phyloP scores from a whole-genome alignment of 2,329 filamentous ascomycete species.

The Tolypocladium inflatum region DNA sequence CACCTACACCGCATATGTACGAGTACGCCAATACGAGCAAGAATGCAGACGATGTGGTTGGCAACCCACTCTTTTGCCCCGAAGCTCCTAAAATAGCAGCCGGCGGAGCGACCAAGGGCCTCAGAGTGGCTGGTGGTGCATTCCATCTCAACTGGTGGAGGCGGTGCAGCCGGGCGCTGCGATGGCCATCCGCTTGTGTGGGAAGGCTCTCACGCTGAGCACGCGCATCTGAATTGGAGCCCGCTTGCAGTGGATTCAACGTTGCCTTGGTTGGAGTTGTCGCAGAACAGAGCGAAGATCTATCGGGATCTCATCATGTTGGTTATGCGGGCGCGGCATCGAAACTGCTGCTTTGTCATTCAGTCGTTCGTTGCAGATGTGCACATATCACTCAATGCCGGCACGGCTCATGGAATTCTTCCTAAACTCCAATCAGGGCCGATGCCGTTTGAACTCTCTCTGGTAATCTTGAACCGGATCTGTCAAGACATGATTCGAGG shows the following conservation, averaged over 20 bases:
- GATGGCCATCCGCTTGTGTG: background rate
- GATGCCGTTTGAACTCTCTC: too few relatives aligned
- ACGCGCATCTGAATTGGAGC: background rate
- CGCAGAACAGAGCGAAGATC: background rate
- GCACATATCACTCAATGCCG: background rate
- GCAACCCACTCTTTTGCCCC: background rate
- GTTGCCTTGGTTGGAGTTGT: background rate
- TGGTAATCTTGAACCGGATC: too few relatives aligned
- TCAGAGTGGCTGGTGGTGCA: background rate
- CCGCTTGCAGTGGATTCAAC: background rate
- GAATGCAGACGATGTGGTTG: background rate
- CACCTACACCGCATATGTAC: too few relatives aligned
- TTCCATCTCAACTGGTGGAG: background rate
- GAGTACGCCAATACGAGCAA: background rate
- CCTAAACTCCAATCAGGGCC: too few relatives aligned
- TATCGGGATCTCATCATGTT: background rate
- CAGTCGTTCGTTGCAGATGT: too few relatives aligned
- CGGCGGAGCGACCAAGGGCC: background rate
- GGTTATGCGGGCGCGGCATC: too few relatives aligned
- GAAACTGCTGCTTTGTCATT: background rate
- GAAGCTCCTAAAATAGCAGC: background rate
- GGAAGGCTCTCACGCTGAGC: background rate
- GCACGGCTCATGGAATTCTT: background rate
- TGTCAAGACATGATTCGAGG: background rate
- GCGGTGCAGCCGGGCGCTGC: background rate